Conservation (phyloP, 2,329 filamentous ascomycete species). For the Colletotrichum sp. region DNA sequence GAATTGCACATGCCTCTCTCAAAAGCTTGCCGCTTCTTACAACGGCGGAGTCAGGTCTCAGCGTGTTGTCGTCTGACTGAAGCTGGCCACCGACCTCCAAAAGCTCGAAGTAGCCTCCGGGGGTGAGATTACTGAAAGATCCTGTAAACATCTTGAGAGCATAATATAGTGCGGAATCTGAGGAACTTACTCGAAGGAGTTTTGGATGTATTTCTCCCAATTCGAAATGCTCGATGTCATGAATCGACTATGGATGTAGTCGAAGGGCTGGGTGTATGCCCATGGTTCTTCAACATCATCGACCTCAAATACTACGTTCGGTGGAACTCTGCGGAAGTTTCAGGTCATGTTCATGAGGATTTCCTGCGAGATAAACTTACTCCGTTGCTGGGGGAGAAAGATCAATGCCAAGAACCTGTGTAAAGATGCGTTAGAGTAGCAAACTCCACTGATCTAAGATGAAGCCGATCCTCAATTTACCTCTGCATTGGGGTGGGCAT, state of each 20-base stretch:
- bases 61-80: conserved; percentile 45
- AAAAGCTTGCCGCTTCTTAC: conserved; percentile 36
- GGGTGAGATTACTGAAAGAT: conserved; percentile 32
- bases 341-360: not conserved
- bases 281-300: conserved; percentile 46
- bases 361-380: conserved; percentile 24
- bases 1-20: conserved; percentile 30
- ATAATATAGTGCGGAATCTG: not conserved
- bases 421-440: not conserved
- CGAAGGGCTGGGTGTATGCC: conserved; percentile 40
- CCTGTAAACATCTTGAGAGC: not conserved
- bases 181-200: conserved; percentile 33
- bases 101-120: conserved; percentile 49
- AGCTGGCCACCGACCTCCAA: conserved; percentile 44
- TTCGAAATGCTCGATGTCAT: conserved; percentile 38
- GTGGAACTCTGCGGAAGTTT: conserved; percentile 41
- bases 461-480: conserved; percentile 16
- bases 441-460: not conserved
- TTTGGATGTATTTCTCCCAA: conserved; percentile 38
- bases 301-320: conserved; percentile 53
- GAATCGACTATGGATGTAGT: conserved; percentile 44
- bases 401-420: conserved; percentile 42
- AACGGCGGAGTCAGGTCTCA: conserved; percentile 26
- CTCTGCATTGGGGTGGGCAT: conserved; percentile 18
- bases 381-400: conserved; percentile 45